Percentiles rank a stretch among this genome's conserved stretches.
Conservation (phyloP, 2,329 filamentous ascomycete species). For the Colletotrichum lini region DNA sequence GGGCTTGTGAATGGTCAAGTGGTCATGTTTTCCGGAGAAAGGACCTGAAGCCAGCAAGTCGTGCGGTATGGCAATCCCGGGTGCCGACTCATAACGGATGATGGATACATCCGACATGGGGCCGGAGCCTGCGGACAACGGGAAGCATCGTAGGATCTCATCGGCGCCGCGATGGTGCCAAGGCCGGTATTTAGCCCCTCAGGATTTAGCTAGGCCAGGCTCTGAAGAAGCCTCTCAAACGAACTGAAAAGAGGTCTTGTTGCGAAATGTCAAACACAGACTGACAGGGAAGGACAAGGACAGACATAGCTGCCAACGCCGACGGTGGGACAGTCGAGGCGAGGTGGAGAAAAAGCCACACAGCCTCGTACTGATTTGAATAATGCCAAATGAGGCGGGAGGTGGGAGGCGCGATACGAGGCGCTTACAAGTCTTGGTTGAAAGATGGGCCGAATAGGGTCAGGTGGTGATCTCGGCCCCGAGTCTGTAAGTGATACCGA, state of each 20-base stretch:
- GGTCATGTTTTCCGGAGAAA: neutral
- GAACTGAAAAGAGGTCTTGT: slow-evolving; percentile 29
- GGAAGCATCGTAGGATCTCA: slow-evolving; percentile 10
- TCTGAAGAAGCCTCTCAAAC: slow-evolving; percentile 15
- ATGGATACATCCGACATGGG: neutral
- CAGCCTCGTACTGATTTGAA: slow-evolving; percentile 29
- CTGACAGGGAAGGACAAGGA: slow-evolving; percentile 9
- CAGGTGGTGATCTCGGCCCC: neutral
- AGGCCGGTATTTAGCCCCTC: slow-evolving; percentile 17
- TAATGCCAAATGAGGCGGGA: slow-evolving; percentile 30
- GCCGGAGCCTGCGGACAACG: neutral
- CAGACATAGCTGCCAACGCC: neutral
- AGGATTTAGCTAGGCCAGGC: slow-evolving; percentile 12
- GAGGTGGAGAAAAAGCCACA: slow-evolving; percentile 29
- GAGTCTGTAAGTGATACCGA: slow-evolving; percentile 1
- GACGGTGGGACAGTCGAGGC: slow-evolving; percentile 1
- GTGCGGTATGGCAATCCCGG: neutral
- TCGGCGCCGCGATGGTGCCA: slow-evolving; percentile 22
- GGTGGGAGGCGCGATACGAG: slow-evolving; percentile 32
- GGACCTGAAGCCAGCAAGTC: neutral
- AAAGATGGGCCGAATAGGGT: slow-evolving; percentile 5
- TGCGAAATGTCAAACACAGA: slow-evolving; percentile 29
- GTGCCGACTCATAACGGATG: neutral
- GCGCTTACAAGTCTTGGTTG: slow-evolving; percentile 26
- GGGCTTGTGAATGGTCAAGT: neutral